Base-by-base conservation (phyloP, 1,284 basidiomycete species). In the Cystobasidium slooffiae region DNA sequence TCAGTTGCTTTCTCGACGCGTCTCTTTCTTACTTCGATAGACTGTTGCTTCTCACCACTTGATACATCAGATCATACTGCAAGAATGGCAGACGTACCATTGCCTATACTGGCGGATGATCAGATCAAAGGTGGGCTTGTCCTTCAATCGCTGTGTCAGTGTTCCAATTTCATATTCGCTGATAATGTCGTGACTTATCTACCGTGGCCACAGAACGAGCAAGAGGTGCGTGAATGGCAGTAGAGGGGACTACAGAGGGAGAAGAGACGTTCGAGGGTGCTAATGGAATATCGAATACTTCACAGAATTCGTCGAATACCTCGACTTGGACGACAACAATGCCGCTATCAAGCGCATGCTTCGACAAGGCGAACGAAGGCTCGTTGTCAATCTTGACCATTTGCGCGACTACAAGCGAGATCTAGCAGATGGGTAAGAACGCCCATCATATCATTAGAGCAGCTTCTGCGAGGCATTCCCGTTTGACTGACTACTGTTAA, bases 371-470 rank as follows among this genome's bases (percentile, higher is more conserved):
- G 88, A 91, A 80, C 90, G 93, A 78, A 89, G 97, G 80, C 89
- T 99, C 80, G 90, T 97, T 80, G 89, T 99, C 82, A 99, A 97
- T 84, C 87, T 99, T 79, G 96, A 99, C 84, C 94, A 99, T 84
- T 84, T 99, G 78, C 90, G 97, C 82, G 92, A 94, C 83, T 95
- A 95, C 83, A 89, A 93, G 82, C 89, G 94, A 81, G 89, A 91
- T 74, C 91, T 84, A 69, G 84, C 84, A 53, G 84, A 86, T 72
- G 84, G 84, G 83, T 84, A 59, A 58, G 83, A 80, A 16, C 22
- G 44, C 31, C 31, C 31, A 64, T 20, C 59, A 52, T n/a, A 22
- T 61, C 37, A n/a, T 16, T 49, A 70, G 20, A 18, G 16, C 47
- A 52, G 10, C 49, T 18, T 20, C 20, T 10, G 18, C 9, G 16